Conservation (phyloP, 2,329 filamentous ascomycete species). For the Alternaria sp. region DNA sequence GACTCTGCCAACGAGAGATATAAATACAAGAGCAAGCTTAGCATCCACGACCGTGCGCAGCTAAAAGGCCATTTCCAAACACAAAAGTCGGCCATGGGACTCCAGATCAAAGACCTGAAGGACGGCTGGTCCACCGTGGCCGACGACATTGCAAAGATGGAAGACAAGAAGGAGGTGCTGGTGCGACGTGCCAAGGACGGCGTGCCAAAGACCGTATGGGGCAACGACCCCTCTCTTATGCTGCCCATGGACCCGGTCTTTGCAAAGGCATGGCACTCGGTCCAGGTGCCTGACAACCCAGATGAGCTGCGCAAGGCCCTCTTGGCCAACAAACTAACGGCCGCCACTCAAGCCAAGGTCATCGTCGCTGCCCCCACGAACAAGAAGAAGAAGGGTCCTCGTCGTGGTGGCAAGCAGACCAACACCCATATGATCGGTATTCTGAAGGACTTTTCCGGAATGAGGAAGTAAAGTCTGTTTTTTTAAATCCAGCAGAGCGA, state of each 20-base stretch:
- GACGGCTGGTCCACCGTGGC: conserved; percentile 93
- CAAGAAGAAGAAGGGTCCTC: conserved; percentile 78
- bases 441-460: conserved; percentile 74
- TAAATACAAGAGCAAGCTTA: conserved; percentile 82
- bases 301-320: conserved; percentile 81
- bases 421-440: conserved; percentile 88
- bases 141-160: conserved; percentile 77
- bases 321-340: conserved; percentile 79
- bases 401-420: conserved; percentile 79
- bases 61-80: conserved; percentile 82
- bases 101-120: conserved; percentile 88
- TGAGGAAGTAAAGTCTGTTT: conserved; percentile 43
- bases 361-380: conserved; percentile 65
- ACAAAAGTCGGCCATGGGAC: conserved; percentile 80
- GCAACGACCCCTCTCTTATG: conserved; percentile 80
- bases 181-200: conserved; percentile 92
- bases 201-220: conserved; percentile 81
- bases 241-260: conserved; percentile 84
- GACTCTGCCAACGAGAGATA: conserved; percentile 72
- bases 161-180: conserved; percentile 79
- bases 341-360: conserved; percentile 81
- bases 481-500: conserved; percentile 40
- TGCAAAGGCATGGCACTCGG: conserved; percentile 80
- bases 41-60: conserved; percentile 78
- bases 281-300: conserved; percentile 73